These are phyloP conservation scores for Trichoderma sp. DNA, from an alignment of 2,329 filamentous ascomycete genomes.

Conservation along the genomic window DNA sequence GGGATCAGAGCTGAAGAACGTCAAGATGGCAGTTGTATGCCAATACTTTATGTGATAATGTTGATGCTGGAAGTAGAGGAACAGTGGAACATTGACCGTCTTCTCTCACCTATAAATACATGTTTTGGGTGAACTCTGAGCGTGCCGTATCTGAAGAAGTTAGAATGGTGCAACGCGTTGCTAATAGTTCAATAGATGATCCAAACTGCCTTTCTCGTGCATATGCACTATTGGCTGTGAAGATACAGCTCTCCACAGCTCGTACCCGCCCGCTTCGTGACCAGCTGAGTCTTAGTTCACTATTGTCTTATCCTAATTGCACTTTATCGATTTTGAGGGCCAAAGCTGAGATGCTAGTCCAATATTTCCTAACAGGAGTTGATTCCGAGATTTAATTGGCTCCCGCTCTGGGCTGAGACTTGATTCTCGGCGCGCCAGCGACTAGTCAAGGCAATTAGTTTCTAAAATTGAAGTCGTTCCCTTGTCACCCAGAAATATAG, in stretches of 20 bases:
- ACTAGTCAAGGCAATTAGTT: not conserved
- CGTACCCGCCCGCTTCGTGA: not conserved
- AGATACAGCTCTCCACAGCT: not conserved
- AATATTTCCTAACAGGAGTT: not conserved
- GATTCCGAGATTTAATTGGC: not conserved
- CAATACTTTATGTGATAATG: not conserved
- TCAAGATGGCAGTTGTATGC: not conserved
- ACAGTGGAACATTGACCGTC: not conserved
- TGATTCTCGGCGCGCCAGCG: not conserved
- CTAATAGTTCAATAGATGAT: not conserved
- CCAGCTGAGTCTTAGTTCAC: not conserved
- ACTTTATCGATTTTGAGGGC: not conserved
- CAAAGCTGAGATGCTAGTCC: not conserved
- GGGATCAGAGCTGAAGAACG: not conserved
- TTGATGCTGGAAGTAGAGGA: not conserved
- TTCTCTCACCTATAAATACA: not conserved
- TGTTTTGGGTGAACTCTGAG: not conserved
- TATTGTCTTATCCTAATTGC: not conserved
- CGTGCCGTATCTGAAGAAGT: not conserved
- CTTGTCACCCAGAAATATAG: not conserved
- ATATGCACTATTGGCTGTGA: not conserved
- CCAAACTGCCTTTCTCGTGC: not conserved
- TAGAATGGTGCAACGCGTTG: not conserved
- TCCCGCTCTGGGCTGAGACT: not conserved
- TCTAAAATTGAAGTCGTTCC: not conserved